phyloP scores from a whole-genome alignment of 495 filamentous ascomycete species.

The Aspergillus leporis region DNA sequence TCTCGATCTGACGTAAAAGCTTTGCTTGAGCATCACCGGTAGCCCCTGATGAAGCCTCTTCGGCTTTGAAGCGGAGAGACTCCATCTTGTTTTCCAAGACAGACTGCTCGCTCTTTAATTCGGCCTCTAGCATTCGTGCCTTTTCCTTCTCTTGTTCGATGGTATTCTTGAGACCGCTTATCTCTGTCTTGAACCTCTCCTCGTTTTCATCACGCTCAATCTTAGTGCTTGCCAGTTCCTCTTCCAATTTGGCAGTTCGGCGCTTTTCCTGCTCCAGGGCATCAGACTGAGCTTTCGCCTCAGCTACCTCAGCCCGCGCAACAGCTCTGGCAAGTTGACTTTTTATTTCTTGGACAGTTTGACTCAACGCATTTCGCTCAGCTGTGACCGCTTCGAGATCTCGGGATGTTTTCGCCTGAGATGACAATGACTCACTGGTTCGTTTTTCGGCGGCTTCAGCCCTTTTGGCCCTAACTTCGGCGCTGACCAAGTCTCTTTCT shows the following conservation, averaged over 20 bases:
- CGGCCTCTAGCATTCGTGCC: constrained; percentile 67
- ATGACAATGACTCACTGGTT: constrained; percentile 62
- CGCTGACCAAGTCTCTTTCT: constrained; percentile 59
- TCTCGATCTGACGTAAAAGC: constrained; percentile 90
- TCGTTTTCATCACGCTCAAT: constrained; percentile 76
- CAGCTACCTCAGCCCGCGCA: constrained; percentile 64
- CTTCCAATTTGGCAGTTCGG: constrained; percentile 66
- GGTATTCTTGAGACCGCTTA: constrained; percentile 67
- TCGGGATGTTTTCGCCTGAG: constrained; percentile 64
- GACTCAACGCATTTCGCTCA: constrained; percentile 66
- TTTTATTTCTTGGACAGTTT: constrained; percentile 68
- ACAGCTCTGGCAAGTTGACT: constrained; percentile 67
- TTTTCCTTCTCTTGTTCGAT: constrained; percentile 74
- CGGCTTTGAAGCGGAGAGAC: constrained; percentile 76
- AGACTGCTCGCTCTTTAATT: constrained; percentile 78
- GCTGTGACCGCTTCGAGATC: constrained; percentile 67
- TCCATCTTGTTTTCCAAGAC: constrained; percentile 89
- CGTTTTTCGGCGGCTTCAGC: constrained; percentile 67
- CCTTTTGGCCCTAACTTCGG: constrained; percentile 60
- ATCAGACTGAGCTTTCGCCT: constrained; percentile 66
- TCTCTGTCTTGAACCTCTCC: constrained; percentile 69
- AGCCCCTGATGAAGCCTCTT: constrained; percentile 84
- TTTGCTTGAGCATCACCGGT: constrained; percentile 86
- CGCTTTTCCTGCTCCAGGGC: constrained; percentile 69
- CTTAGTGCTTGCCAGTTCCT: constrained; percentile 66